A percentile compares a stretch with the other conserved stretches of the same genome.
Conservation (phyloP, 495 filamentous ascomycete genomes). For the Neurospora sp. region DNA sequence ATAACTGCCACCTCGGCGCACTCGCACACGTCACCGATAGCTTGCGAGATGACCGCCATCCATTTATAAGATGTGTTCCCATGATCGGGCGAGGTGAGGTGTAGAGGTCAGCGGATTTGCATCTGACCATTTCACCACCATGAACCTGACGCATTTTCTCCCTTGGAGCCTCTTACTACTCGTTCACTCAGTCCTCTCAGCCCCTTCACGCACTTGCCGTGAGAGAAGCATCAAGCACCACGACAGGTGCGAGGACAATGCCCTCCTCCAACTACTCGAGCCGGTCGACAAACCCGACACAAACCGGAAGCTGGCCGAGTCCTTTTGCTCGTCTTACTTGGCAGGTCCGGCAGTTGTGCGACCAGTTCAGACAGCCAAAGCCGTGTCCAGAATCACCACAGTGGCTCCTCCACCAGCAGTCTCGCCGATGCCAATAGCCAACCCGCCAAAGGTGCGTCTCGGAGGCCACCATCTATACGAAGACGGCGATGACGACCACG, state of each 20-base stretch:
- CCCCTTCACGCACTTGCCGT: neutral
- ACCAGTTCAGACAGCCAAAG: neutral
- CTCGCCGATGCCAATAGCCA: neutral
- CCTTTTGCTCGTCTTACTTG: neutral
- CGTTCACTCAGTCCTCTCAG: neutral
- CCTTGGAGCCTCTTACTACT: neutral
- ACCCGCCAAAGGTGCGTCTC: neutral
- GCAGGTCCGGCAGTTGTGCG: neutral
- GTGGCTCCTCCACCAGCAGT: neutral
- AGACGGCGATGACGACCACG: neutral
- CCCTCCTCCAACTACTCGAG: neutral
- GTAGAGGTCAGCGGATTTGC: neutral
- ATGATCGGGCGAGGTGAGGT: neutral
- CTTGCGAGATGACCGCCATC: neutral
- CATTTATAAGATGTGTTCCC: neutral
- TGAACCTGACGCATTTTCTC: neutral
- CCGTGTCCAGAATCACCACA: neutral
- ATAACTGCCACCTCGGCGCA: neutral
- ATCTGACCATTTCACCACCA: neutral
- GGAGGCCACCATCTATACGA: neutral
- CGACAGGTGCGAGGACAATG: neutral
- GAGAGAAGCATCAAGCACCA: neutral
- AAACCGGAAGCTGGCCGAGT: neutral
- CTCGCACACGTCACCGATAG: neutral
- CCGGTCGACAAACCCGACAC: neutral